phyloP scores from a whole-genome alignment of 2,329 filamentous ascomycete genomes.

The Rhinocladiella mackenziei region DNA sequence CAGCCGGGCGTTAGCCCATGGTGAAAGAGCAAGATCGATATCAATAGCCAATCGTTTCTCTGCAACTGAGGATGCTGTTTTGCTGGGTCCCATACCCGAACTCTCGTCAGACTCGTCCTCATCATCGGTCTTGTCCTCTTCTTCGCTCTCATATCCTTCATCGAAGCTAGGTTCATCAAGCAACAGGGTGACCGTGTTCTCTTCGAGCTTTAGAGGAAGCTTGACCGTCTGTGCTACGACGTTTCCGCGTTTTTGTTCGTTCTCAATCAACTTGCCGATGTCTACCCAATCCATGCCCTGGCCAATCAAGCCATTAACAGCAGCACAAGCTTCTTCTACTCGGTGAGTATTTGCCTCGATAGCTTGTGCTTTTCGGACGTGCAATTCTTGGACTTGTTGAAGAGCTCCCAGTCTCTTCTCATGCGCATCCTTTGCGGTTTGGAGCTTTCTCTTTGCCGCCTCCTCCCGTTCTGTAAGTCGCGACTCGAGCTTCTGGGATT shows the following conservation, averaged over 20 bases:
- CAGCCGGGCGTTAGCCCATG: conserved; percentile 83
- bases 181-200: conserved; percentile 78
- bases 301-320: conserved; percentile 83
- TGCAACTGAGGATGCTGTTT: conserved; percentile 20
- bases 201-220: conserved; percentile 80
- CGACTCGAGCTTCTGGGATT: conserved; percentile 87
- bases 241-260: conserved; percentile 76
- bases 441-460: conserved; percentile 75
- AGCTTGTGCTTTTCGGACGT: conserved; percentile 81
- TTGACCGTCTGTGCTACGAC: conserved; percentile 83
- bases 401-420: conserved; percentile 78
- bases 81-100: conserved; percentile 26
- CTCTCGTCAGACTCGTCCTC: conserved; percentile 43
- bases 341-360: conserved; percentile 87
- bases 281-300: conserved; percentile 98
- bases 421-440: conserved; percentile 79
- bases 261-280: conserved; percentile 79
- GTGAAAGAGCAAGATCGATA: conserved; percentile 74
- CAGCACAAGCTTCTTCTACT: conserved; percentile 87
- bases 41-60: conserved; percentile 64
- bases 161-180: conserved; percentile 67
- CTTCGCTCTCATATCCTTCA: conserved; percentile 59
- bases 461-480: conserved; percentile 76
- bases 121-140: conserved; percentile 48
- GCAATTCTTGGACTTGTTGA: conserved; percentile 73